Percentiles rank a stretch among this genome's conserved stretches.
phyloP scores from a whole-genome alignment of 2,329 filamentous ascomycete genomes.

The Fusarium nanum region DNA sequence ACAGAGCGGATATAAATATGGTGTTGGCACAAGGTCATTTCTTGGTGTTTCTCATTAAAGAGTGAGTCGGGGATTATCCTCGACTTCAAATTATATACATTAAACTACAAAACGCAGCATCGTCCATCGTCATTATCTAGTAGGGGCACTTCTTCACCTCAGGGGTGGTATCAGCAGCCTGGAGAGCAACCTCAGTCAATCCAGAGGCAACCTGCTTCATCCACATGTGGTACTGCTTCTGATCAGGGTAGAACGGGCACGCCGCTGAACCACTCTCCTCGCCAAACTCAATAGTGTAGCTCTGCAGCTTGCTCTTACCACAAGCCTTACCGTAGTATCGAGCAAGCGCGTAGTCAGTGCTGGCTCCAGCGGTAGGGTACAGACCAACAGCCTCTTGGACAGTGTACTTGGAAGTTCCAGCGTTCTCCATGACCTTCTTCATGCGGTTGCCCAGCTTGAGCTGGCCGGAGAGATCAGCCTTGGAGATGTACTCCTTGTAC shows the following conservation, averaged over 20 bases:
- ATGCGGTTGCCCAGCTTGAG: slow-evolving; percentile 51
- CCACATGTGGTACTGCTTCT: slow-evolving; percentile 56
- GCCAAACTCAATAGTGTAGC: slow-evolving; percentile 62
- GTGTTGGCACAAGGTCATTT: neutral
- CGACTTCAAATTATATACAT: slow-evolving; percentile 14
- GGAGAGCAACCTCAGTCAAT: slow-evolving; percentile 60
- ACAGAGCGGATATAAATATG: neutral
- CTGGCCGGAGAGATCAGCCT: slow-evolving; percentile 52
- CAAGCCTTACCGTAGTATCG: slow-evolving; percentile 54
- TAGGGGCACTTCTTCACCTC: slow-evolving; percentile 35
- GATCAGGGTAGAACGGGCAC: slow-evolving; percentile 60
- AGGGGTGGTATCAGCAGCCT: slow-evolving; percentile 41
- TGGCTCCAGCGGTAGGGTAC: slow-evolving; percentile 60
- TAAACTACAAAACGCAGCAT: neutral
- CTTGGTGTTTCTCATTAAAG: neutral
- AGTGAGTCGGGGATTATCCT: neutral
- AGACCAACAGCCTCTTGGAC: slow-evolving; percentile 55
- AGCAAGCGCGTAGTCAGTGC: slow-evolving; percentile 60
- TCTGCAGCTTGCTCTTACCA: slow-evolving; percentile 54
- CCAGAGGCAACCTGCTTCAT: slow-evolving; percentile 59
- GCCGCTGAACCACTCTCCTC: slow-evolving; percentile 27
- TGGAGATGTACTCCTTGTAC: slow-evolving; percentile 60
- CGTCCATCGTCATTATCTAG: slow-evolving; percentile 13
- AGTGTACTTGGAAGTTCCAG: slow-evolving; percentile 53
- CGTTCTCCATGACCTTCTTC: slow-evolving; percentile 54